phyloP scores from a whole-genome alignment of 129 eudicot genomes.

The Glebionis coronaria region DNA sequence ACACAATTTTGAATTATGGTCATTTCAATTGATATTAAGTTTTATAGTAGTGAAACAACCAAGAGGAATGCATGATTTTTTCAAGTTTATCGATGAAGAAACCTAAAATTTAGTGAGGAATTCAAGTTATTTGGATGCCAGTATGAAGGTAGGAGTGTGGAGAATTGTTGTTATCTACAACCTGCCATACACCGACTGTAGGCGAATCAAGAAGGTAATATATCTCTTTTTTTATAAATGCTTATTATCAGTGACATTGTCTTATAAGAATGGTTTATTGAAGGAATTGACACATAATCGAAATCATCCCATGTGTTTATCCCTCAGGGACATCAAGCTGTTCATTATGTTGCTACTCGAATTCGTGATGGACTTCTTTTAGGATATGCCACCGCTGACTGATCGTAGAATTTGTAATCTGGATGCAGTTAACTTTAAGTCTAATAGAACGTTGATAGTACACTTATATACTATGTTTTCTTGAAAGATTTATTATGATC shows the following conservation, averaged over 20 bases:
- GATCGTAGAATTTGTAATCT: too few species aligned
- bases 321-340: too few species aligned
- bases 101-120: constrained; percentile 57
- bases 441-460: too few species aligned
- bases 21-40: constrained; percentile 5
- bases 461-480: too few species aligned
- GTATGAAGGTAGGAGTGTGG: constrained; percentile 68
- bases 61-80: constrained; percentile 58
- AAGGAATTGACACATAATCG: too few species aligned
- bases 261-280: too few species aligned
- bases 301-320: too few species aligned
- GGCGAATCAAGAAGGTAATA: constrained; percentile 74
- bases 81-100: constrained; percentile 77
- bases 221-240: not conserved
- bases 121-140: constrained; percentile 44
- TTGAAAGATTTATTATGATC: too few species aligned
- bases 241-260: not conserved
- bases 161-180: constrained; percentile 58
- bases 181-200: constrained; percentile 72
- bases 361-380: too few species aligned
- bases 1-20: constrained; percentile 13
- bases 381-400: too few species aligned
- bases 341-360: too few species aligned
- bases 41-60: constrained; percentile 55
- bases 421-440: too few species aligned